phyloP scores from a whole-genome alignment of 129 eudicot species.

The Centaurea solstitialis region DNA sequence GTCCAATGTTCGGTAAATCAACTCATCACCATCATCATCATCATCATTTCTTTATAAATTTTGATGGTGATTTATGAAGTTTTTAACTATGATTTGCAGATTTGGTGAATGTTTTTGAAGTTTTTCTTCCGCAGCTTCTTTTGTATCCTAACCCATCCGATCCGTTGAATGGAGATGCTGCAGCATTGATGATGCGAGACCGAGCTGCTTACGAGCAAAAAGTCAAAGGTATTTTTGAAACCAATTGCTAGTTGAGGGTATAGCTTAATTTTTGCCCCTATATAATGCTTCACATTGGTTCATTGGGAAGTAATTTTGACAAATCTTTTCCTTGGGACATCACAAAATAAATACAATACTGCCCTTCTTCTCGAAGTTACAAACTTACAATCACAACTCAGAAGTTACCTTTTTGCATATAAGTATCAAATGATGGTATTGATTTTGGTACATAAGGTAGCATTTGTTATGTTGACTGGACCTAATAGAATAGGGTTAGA shows the following conservation, averaged over 20 bases:
- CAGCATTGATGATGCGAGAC: conserved; percentile 94
- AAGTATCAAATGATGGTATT: neutral
- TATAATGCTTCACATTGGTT: too few relatives aligned
- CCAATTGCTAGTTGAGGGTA: neutral
- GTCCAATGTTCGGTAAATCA: conserved; percentile 86
- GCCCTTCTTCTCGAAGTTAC: neutral
- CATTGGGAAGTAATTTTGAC: neutral
- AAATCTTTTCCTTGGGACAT: too few relatives aligned
- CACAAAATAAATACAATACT: neutral
- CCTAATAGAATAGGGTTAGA: neutral
- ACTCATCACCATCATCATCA: conserved; percentile 2
- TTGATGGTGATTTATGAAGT: conserved; percentile 1
- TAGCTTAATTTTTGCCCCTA: neutral
- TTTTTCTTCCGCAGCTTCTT: conserved; percentile 95
- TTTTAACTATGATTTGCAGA: conserved; percentile 39
- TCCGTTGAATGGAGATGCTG: conserved; percentile 93
- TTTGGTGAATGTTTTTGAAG: conserved; percentile 91
- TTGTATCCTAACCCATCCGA: conserved; percentile 94
- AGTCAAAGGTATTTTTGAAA: conserved; percentile 65
- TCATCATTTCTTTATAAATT: neutral
- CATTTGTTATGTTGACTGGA: neutral
- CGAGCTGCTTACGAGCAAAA: conserved; percentile 62
- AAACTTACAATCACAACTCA: neutral
- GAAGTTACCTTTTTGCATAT: neutral
- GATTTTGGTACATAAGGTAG: neutral